Evolutionary conservation across 805 yeast genomes (phyloP).

Genomic region (Komagataella mondaviorum): DNA sequence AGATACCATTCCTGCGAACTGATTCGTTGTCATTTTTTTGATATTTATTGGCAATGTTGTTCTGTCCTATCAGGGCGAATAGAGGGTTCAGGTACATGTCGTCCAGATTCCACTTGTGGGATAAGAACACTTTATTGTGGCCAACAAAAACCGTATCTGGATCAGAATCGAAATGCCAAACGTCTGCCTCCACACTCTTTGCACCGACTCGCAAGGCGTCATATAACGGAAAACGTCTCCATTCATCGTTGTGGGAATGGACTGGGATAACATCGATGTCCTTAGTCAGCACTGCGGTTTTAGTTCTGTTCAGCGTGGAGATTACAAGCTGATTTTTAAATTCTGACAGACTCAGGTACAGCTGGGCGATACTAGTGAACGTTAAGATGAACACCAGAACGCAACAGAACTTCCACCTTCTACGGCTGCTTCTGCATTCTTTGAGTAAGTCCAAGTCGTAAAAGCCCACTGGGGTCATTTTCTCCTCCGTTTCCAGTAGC

Average conservation of each 20-base stretch:
- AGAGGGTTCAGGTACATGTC: constrained; percentile 40
- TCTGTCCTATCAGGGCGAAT: constrained; percentile 28
- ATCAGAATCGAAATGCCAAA: constrained; percentile 29
- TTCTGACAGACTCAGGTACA: background rate
- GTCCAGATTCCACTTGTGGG: constrained; percentile 27
- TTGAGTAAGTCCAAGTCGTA: background rate
- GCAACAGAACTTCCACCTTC: background rate
- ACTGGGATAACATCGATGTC: constrained; percentile 20
- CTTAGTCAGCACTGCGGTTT: constrained; percentile 6
- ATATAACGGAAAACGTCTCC: constrained; percentile 42
- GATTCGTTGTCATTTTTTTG: constrained; percentile 1
- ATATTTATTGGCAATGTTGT: constrained; percentile 18
- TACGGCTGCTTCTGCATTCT: background rate
- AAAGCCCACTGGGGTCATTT: background rate
- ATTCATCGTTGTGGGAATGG: constrained; percentile 63
- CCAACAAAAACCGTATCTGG: constrained; percentile 39
- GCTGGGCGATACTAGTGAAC: background rate
- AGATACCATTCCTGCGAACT: constrained; percentile 19
- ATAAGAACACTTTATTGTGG: constrained; percentile 35
- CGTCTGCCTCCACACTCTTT: constrained; percentile 53
- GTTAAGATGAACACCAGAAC: background rate
- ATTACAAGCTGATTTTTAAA: background rate
- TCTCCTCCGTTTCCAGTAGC: background rate
- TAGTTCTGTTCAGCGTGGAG: background rate
- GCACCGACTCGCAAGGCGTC: constrained; percentile 42